These are phyloP conservation scores for Leptographium flavum DNA, from an alignment of 2,329 filamentous ascomycete genomes.

Conservation along the genomic window DNA sequence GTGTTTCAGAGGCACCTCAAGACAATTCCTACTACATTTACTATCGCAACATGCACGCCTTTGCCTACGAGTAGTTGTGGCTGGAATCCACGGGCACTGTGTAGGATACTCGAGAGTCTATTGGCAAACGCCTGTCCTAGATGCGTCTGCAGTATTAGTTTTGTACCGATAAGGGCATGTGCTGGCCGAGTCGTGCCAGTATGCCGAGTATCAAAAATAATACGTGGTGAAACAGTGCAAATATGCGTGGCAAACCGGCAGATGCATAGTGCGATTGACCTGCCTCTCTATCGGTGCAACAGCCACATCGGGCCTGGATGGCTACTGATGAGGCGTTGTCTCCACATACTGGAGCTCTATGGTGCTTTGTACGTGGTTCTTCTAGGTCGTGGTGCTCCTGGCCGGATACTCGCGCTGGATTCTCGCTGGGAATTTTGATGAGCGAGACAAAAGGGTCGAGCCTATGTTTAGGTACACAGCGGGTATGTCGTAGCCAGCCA, in stretches of 20 bases:
- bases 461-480: too few relatives aligned
- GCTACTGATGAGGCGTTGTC: not conserved
- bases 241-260: conserved; percentile 41
- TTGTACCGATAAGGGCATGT: conserved; percentile 69
- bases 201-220: conserved; percentile 78
- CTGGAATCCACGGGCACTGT: too few relatives aligned
- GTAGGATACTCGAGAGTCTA: too few relatives aligned
- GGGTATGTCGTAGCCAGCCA: conserved; percentile 21
- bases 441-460: conserved; percentile 7
- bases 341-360: not conserved
- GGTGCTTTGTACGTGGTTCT: conserved; percentile 15
- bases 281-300: not conserved
- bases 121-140: too few relatives aligned
- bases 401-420: conserved; percentile 9
- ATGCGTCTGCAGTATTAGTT: conserved; percentile 68
- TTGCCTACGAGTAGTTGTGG: too few relatives aligned
- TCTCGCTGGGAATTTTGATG: too few relatives aligned
- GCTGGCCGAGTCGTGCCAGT: conserved; percentile 67
- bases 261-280: conserved; percentile 13
- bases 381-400: conserved; percentile 27
- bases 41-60: too few relatives aligned
- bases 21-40: too few relatives aligned
- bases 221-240: conserved; percentile 67
- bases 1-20: too few relatives aligned
- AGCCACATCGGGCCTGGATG: not conserved